Evolutionary conservation across 139 green algal genomes (phyloP), one percentile per base, ranked within the genome.

Genomic region (Chlamydomonas urium): DNA sequence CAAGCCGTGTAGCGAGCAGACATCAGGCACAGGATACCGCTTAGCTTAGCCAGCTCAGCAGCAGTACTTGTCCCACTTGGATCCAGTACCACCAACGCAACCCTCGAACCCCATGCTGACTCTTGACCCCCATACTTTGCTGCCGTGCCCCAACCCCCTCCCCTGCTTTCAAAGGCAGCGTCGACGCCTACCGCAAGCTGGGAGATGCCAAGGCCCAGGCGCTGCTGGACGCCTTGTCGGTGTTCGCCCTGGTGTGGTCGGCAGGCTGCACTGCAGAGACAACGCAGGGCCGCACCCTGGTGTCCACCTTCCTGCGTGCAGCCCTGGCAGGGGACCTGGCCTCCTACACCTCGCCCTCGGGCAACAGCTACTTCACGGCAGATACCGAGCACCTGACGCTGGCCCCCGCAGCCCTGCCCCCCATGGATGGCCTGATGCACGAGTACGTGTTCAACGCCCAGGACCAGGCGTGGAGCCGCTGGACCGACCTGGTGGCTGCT

Each of bases 391-490:
- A 63, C 53, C 6, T 63, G 53, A 21, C 21, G 6, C 6, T 63
- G 10, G 6, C 53, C 6, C 17, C 53, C 6, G 6, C 53, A 14
- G 53, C 17, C 58, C 5, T 34, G 23, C 74, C 74, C 8, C 80
- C 80, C 5, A 45, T 56, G 17, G 47, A 38, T 3, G 75, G 69
- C 10, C 31, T 21, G 4, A 37, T 88, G 58, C 77, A 87, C 47
- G 85, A 90, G 38, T 93, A 73, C 74, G 79, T 73, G 63, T 91
- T 82, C 68, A 76, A 92, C 73, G 74, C 66, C 5, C 19, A 38
- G 21, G 32, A 23, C 10, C 17, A 73, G 23, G 10, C 10, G 8
- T 84, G 78, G 78, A 67, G 45, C 71, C 73, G 65, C 3, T 85
- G 74, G 79, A 74, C 32, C 4, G 66, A 61, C 1, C 35, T 75